phyloP scores from a whole-genome alignment of 2,329 filamentous ascomycete genomes.

The Verticillium isaacii region DNA sequence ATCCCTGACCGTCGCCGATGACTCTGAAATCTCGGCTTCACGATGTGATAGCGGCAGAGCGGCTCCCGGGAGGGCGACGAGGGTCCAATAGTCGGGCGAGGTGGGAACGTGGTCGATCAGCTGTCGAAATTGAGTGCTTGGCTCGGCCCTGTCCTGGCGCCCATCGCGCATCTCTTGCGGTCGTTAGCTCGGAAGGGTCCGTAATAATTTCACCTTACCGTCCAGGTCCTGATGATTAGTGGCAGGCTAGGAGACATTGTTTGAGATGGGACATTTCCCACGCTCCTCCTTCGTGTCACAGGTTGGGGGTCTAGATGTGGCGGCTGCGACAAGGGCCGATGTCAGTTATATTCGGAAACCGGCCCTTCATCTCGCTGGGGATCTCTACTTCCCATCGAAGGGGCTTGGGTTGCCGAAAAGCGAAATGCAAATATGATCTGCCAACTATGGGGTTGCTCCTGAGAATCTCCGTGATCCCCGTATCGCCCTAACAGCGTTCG shows the following conservation, averaged over 20 bases:
- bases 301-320: not conserved
- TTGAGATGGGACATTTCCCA: not conserved
- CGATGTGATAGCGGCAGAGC: not conserved
- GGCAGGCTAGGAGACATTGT: not conserved
- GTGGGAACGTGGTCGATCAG: not conserved
- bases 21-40: not conserved
- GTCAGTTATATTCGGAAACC: not conserved
- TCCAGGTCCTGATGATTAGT: not conserved
- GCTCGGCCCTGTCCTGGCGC: not conserved
- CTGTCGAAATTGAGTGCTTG: not conserved
- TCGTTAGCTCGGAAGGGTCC: not conserved
- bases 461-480: conserved; percentile 3
- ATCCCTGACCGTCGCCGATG: not conserved
- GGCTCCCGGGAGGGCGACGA: not conserved
- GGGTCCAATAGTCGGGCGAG: not conserved
- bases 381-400: not conserved
- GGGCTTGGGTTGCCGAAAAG: not conserved
- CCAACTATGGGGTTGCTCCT: not conserved
- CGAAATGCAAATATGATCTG: conserved; percentile 1
- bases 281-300: not conserved
- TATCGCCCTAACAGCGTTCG: not conserved
- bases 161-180: not conserved
- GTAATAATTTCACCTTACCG: not conserved
- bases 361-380: not conserved
- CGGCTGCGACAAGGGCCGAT: not conserved